Evolutionary conservation across 75 land plant genomes (phyloP), one percentile per base, ranked within the genome.

Genomic region (Larix kaempferi): DNA sequence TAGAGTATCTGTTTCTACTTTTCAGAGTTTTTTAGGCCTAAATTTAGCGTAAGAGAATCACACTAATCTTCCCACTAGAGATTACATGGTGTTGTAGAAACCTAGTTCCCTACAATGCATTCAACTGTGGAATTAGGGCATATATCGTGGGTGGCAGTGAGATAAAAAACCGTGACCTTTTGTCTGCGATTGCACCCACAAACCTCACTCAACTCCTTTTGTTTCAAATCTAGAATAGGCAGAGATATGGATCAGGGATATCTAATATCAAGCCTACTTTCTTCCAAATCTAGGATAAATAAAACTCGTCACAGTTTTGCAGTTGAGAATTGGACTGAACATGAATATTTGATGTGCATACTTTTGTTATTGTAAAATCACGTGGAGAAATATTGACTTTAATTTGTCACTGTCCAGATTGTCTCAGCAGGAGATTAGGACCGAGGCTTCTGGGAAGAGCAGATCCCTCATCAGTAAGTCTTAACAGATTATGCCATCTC

Each of bases 381-480:
- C 5, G 39, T 17, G 55, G 71, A 74, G 33, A 25, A 17, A 23
- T 25, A 75, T 52, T 33, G 25, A 6, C 39, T 86, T 54, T 62
- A 61, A 13, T 77, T 74, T 76, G 49, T 77, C 64, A 56, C 88
- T 49, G 54, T 49, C 54, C 54, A 95, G 98, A 85, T 89, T 95
- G 98, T 86, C 78, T 89, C 71, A 92, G 96, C 56, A 88, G 98
- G 78, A 86, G 88, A 64, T 85, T 88, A 37, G 98, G 98, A 57
- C 96, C 99, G 23, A 86, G 82, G 74, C 74, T 92, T 86, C 85
- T 90, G 41, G 85, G 91, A 76, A 76, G 93, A 49, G 79, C 59
- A 76, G 90, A 85, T 85, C 85, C 78, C 56, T 82, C 89, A 74
- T 76, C 79, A 81, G 98, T 95, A 83, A 88, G 66, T 80, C 52